Base-by-base conservation (phyloP, 2,329 filamentous ascomycete genomes). In the Fusarium subglutinans region DNA sequence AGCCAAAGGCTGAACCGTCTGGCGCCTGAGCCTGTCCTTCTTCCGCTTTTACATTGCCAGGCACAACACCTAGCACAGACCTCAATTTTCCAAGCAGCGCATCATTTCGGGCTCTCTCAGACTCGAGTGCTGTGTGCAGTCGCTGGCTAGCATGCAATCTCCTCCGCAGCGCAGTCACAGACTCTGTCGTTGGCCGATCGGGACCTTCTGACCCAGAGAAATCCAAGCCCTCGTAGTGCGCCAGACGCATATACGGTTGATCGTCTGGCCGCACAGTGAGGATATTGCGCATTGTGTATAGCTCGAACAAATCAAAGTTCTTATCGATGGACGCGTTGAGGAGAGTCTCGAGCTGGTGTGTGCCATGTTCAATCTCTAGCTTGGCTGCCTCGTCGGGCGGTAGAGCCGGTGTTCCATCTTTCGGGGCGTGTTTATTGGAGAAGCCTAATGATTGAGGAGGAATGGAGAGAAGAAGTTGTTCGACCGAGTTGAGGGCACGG, bases 281-380 rank as follows among this genome's bases (percentile, higher is more conserved):
- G 76, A 95, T 93, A 80, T 98, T 98, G 74, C 94, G 88, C 86
- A 99, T 87, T 58, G 94, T 92, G 84, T 96, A 98, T 64, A 99
- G 93, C 85, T 96, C 94, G 78, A 96, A 92, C 73, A 93, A 91
- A 85, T 96, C 94, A 80, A 96, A 96, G 75, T 94, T 93, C 82
- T 92, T 93, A 83, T 96, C 94, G 73, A 96, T 94, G 77, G 91
- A 93, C 50, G 92, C 90, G 82, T 94, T 94, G 35, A 96, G 87
- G 14, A 96, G 86, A 22, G 94, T 96, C 82, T 96, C 94, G 47
- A 96, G 87, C 84, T 95, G 92, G 83, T 96, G 93, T 20, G 94
- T 90, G 67, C 96, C 96, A 80, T 94, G 92, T 80, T 98, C 95
- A 72, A 99, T 94, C 83, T 99, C 95, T 53, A 80, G 83, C 80